Evolutionary conservation across 257 asterid genomes (phyloP).

Genomic region (Mentha longifolia): DNA sequence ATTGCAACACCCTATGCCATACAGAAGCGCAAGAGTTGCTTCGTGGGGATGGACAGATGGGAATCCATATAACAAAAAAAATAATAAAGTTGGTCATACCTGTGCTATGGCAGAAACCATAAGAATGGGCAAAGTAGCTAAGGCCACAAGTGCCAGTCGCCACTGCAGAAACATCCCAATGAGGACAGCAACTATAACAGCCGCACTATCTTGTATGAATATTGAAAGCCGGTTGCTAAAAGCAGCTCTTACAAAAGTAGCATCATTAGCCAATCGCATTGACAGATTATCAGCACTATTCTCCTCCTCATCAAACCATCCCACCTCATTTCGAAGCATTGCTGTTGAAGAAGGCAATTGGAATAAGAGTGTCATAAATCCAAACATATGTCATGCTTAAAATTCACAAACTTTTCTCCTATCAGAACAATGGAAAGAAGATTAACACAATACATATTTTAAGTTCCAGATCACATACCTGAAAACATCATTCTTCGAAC

Average conservation of each 20-base stretch:
- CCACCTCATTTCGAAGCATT: constrained; percentile 99
- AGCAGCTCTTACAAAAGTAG: constrained; percentile 99
- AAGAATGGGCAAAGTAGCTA: constrained; percentile 91
- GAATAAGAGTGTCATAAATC: constrained; percentile 20
- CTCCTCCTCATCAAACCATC: constrained; percentile 99
- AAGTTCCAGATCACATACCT: constrained; percentile 49
- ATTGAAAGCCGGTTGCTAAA: constrained; percentile 98
- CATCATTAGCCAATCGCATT: constrained; percentile 99
- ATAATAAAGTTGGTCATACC: constrained; percentile 49
- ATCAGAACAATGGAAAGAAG: constrained; percentile 14
- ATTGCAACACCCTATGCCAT: neutral
- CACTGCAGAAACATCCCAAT: constrained; percentile 94
- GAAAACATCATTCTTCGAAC: constrained; percentile 99
- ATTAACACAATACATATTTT: constrained; percentile 4
- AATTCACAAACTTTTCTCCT: constrained; percentile 14
- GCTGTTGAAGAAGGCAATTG: constrained; percentile 54
- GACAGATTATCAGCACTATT: constrained; percentile 98
- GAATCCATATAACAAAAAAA: constrained; percentile 9
- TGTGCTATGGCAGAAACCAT: constrained; percentile 94
- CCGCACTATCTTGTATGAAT: constrained; percentile 95
- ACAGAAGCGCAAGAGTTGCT: constrained; percentile 22
- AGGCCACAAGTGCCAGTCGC: constrained; percentile 98
- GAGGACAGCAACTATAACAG: constrained; percentile 89
- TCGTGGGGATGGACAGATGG: constrained; percentile 6
- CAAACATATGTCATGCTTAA: constrained; percentile 16